Evolutionary conservation across 2,329 filamentous ascomycete genomes (phyloP).

Genomic region (Penicillium rolfsii): DNA sequence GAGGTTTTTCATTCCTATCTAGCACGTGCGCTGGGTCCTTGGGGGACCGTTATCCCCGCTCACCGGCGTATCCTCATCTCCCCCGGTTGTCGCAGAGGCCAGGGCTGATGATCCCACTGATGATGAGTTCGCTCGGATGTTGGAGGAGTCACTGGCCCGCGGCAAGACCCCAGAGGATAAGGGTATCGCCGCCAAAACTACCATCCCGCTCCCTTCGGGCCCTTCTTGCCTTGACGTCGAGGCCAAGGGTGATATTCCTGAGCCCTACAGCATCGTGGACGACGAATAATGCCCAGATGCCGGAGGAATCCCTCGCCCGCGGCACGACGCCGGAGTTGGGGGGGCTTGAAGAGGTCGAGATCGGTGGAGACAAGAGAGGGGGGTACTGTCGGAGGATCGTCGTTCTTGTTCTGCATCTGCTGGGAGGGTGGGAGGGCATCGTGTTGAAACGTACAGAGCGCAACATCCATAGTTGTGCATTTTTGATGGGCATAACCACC

Average conservation of each 20-base stretch:
- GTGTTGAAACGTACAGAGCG: background rate
- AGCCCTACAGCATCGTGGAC: background rate
- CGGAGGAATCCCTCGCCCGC: background rate
- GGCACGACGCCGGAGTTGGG: background rate
- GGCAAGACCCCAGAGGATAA: background rate
- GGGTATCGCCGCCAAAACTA: background rate
- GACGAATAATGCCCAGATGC: background rate
- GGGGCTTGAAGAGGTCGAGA: background rate
- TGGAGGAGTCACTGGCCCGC: background rate
- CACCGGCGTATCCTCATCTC: background rate
- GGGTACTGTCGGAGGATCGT: background rate
- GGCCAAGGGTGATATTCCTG: background rate
- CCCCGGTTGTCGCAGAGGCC: background rate
- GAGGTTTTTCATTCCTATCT: background rate
- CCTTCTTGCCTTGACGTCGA: background rate
- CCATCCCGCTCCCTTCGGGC: background rate
- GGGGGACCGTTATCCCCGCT: background rate
- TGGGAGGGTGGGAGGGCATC: background rate
- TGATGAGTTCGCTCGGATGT: background rate
- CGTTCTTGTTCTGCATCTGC: too few relatives aligned
- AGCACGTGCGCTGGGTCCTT: constrained; percentile 2
- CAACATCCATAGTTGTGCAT: background rate
- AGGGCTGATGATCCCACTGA: background rate
- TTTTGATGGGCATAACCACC: background rate
- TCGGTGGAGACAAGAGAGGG: background rate